These are phyloP conservation scores for Beauveria sp. DNA, from an alignment of 2,329 filamentous ascomycete species.

Conservation along the genomic window DNA sequence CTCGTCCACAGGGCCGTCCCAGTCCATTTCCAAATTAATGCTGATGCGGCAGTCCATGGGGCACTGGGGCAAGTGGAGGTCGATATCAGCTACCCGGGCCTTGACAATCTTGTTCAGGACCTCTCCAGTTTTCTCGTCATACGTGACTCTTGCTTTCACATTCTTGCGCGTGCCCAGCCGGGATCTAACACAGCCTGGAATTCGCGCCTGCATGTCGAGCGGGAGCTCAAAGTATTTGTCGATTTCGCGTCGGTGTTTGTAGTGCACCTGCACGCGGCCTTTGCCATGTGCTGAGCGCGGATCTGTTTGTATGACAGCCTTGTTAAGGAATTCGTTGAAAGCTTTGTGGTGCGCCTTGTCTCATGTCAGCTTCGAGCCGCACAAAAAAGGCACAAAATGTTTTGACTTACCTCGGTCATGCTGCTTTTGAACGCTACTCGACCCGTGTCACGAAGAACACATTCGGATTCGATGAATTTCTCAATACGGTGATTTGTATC, in stretches of 20 bases:
- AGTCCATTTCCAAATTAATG: conserved; percentile 89
- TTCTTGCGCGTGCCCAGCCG: conserved; percentile 44
- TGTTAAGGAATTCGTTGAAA: conserved; percentile 81
- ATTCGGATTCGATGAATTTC: conserved; percentile 62
- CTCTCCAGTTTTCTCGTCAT: conserved; percentile 63
- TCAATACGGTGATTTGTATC: conserved; percentile 62
- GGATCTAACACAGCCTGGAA: conserved; percentile 57
- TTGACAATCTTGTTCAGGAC: conserved; percentile 84
- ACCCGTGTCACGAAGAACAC: conserved; percentile 53
- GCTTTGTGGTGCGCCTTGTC: conserved; percentile 66
- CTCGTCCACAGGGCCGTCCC: conserved; percentile 59
- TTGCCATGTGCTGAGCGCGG: conserved; percentile 40
- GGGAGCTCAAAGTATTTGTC: conserved; percentile 80
- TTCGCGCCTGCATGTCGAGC: conserved; percentile 44
- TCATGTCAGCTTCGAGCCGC: conserved; percentile 15
- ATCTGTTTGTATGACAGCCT: conserved; percentile 51
- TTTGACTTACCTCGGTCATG: conserved; percentile 72
- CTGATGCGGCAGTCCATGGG: conserved; percentile 88
- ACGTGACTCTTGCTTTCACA: conserved; percentile 55
- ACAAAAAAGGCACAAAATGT: not conserved
- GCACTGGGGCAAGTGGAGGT: conserved; percentile 69
- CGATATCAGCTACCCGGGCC: conserved; percentile 77
- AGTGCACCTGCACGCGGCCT: conserved; percentile 58
- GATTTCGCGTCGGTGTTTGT: conserved; percentile 73
- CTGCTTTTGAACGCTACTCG: conserved; percentile 71